phyloP scores from a whole-genome alignment of 2,329 filamentous ascomycete species.

The Ceratocystis albifundus region DNA sequence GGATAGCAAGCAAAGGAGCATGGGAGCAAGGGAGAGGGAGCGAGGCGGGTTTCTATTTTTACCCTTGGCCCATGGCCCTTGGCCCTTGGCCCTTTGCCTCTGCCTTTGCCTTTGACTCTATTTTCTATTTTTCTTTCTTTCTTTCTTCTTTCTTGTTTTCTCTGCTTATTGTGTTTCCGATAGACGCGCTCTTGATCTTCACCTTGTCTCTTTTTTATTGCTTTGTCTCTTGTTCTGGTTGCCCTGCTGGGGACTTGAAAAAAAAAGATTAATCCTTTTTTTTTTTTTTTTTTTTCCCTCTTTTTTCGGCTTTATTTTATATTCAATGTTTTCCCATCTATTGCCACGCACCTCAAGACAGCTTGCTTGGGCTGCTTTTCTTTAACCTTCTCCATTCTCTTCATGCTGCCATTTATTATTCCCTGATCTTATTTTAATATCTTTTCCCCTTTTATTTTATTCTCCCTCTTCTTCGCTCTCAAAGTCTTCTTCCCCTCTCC shows the following conservation, averaged over 20 bases:
- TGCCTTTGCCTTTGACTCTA: not conserved
- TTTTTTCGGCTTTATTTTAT: not conserved
- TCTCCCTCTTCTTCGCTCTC: not conserved
- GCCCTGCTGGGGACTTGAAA: not conserved
- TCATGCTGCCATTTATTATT: not conserved
- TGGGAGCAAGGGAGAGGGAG: not conserved
- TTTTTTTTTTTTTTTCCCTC: slow-evolving; percentile 2
- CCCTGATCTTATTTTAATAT: slow-evolving; percentile 7
- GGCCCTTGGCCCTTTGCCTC: not conserved
- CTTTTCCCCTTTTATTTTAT: slow-evolving; percentile 13
- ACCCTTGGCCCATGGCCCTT: not conserved
- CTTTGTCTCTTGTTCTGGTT: not conserved
- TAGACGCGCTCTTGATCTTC: too few species aligned
- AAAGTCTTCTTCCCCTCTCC: too few species aligned
- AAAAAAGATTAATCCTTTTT: not conserved
- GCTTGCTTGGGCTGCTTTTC: not conserved
- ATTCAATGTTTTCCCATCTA: not conserved
- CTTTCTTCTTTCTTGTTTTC: not conserved
- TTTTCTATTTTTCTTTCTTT: not conserved
- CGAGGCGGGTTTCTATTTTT: not conserved
- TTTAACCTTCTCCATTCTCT: not conserved
- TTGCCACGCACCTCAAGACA: not conserved
- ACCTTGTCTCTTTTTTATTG: not conserved
- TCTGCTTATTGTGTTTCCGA: too few species aligned
- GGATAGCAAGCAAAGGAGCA: too few species aligned